Conservation (phyloP, 2,329 filamentous ascomycete species). For the Fusarium newnesense region DNA sequence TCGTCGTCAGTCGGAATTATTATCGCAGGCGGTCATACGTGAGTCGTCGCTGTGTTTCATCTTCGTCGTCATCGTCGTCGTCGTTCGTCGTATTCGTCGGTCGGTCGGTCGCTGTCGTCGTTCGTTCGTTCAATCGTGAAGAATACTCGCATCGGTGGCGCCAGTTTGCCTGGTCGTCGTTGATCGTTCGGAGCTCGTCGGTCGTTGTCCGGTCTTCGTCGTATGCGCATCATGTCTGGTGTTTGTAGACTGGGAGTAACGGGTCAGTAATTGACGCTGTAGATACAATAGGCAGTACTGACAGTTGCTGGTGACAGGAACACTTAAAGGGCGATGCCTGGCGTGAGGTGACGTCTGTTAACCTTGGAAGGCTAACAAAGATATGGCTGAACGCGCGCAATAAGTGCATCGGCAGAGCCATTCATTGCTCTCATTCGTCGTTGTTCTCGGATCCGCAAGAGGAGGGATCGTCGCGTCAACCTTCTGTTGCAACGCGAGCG, state of each 20-base stretch:
- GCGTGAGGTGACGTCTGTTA: neutral
- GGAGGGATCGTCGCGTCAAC: neutral
- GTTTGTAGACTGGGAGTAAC: neutral
- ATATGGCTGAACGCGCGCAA: neutral
- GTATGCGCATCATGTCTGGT: neutral
- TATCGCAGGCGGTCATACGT: neutral
- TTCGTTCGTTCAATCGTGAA: neutral
- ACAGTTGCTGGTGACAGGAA: neutral
- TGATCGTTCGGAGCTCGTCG: neutral
- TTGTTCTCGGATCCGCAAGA: neutral
- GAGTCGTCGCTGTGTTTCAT: neutral
- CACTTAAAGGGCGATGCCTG: accelerated
- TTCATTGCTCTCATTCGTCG: neutral
- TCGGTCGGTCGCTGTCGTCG: neutral
- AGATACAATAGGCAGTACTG: neutral
- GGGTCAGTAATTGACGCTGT: neutral
- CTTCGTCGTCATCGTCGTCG: neutral
- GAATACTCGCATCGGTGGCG: neutral
- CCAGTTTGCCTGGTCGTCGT: neutral
- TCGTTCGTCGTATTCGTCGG: neutral
- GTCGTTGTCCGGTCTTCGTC: neutral
- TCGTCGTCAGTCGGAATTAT: neutral
- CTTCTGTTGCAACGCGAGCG: neutral
- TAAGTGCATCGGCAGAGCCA: neutral
- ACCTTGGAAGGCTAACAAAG: neutral